These are phyloP conservation scores for Chloris gayana DNA, from an alignment of 176 grass and related monocot genomes.

Conservation along the genomic window DNA sequence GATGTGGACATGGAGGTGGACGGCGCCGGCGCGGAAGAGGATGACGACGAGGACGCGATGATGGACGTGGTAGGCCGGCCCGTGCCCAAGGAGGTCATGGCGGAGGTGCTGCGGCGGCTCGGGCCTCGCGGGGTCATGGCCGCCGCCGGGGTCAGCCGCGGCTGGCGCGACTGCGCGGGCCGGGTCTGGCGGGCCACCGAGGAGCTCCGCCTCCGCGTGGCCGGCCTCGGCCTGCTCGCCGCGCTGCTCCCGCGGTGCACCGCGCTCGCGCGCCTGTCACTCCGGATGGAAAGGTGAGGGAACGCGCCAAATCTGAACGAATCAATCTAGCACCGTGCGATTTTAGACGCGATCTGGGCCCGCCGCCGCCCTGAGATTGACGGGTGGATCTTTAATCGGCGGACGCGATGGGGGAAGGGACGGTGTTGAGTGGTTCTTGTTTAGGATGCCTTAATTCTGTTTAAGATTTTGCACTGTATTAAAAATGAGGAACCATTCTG, in stretches of 20 bases:
- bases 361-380: constrained; percentile 13
- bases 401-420: neutral
- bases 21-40: neutral
- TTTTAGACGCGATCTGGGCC: constrained; percentile 21
- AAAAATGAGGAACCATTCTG: neutral
- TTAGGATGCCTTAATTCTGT: neutral
- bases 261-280: constrained; percentile 51
- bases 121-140: constrained; percentile 54
- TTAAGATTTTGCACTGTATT: neutral
- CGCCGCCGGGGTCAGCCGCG: constrained; percentile 65
- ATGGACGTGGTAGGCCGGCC: constrained; percentile 22
- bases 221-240: constrained; percentile 44
- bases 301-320: neutral
- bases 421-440: neutral
- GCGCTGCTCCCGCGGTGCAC: constrained; percentile 70
- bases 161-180: constrained; percentile 78
- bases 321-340: neutral
- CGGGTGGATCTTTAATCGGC: constrained; percentile 2
- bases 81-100: constrained; percentile 45
- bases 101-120: constrained; percentile 46
- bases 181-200: constrained; percentile 70
- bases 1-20: neutral
- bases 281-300: constrained; percentile 88
- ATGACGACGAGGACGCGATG: neutral
- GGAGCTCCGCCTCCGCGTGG: constrained; percentile 73